Evolutionary conservation across 1,284 basidiomycete genomes (phyloP).

Genomic region (Leccinum insolens): DNA sequence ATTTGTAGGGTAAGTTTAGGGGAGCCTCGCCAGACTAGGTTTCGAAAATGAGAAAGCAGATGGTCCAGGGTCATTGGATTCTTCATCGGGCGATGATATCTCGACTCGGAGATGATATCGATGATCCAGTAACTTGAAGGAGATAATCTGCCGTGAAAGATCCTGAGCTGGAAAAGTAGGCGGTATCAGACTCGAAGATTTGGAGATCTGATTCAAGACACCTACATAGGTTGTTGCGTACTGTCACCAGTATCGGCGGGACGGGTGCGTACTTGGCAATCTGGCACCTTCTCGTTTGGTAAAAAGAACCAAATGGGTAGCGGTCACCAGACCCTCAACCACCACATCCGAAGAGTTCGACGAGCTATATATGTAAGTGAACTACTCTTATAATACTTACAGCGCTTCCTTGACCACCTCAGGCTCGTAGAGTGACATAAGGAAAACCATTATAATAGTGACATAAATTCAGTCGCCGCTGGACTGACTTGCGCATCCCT

Average conservation of each 20-base stretch:
- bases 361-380: too few relatives aligned
- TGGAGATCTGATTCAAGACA: background rate
- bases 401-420: too few relatives aligned
- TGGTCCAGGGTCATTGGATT: background rate
- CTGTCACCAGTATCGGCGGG: background rate
- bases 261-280: background rate
- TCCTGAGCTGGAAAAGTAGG: background rate
- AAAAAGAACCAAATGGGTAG: background rate
- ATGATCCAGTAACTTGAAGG: background rate
- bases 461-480: too few relatives aligned
- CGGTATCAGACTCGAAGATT: background rate
- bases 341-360: too few relatives aligned
- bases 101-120: background rate
- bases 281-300: background rate
- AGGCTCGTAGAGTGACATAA: too few relatives aligned
- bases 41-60: constrained; percentile 5
- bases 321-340: background rate
- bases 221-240: background rate
- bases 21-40: constrained; percentile 15
- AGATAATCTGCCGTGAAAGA: background rate
- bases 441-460: too few relatives aligned
- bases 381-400: too few relatives aligned
- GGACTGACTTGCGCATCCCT: too few relatives aligned
- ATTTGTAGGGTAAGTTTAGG: constrained; percentile 4
- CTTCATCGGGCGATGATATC: background rate